These are phyloP conservation scores for Biancaea sappan DNA, from an alignment of 306 rosid genomes.

Conservation along the genomic window DNA sequence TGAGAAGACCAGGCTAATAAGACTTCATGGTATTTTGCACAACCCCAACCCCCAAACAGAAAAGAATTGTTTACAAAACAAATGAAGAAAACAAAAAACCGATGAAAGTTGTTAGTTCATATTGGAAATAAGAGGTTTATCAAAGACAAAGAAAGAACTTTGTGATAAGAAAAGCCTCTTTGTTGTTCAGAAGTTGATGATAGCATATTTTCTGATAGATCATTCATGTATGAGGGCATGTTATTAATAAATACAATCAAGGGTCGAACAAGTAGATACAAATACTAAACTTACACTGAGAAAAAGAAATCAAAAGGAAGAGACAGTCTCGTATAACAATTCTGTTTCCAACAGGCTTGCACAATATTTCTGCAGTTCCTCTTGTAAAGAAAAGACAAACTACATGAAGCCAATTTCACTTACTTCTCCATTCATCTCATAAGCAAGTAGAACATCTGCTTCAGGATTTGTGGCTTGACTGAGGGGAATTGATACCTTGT, in stretches of 20 bases:
- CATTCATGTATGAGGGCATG: background rate
- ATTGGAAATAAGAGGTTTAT: background rate
- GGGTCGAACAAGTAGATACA: background rate
- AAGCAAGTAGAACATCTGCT: constrained; percentile 92
- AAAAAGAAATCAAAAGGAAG: background rate
- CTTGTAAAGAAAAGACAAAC: constrained; percentile 1
- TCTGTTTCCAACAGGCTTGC: constrained; percentile 7
- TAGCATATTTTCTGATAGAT: background rate
- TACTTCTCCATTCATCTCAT: constrained; percentile 96
- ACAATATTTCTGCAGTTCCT: background rate
- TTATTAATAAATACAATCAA: background rate
- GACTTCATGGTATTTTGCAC: background rate
- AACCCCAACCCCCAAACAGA: background rate
- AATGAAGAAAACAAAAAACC: background rate
- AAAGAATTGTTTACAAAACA: background rate
- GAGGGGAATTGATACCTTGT: constrained; percentile 92
- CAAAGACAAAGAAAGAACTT: background rate
- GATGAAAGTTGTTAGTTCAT: background rate
- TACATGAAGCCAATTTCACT: constrained; percentile 29
- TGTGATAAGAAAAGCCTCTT: background rate
- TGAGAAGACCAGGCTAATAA: background rate
- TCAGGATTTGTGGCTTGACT: constrained; percentile 85
- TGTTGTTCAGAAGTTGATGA: background rate
- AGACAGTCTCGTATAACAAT: background rate
- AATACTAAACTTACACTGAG: background rate